These are phyloP conservation scores for Sphaerulina vaccinii DNA, from an alignment of 2,329 filamentous ascomycete species.

Conservation along the genomic window DNA sequence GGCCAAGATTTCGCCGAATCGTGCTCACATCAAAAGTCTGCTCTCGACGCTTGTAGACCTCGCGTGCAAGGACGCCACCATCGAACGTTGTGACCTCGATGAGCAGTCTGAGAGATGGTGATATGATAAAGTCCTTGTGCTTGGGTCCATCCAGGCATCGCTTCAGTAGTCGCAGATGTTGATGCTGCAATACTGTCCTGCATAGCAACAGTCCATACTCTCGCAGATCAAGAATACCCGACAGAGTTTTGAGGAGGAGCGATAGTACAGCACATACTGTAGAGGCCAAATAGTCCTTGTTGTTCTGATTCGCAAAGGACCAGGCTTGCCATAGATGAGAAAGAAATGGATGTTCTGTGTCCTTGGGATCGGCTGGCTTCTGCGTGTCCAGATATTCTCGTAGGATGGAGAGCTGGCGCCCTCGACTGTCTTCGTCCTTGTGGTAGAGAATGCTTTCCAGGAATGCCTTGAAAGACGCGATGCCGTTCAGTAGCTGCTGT, in stretches of 20 bases:
- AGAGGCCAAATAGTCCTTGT: conserved; percentile 78
- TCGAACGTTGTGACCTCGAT: conserved; percentile 84
- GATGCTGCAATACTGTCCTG: conserved; percentile 75
- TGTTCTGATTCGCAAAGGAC: conserved; percentile 76
- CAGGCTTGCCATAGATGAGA: conserved; percentile 82
- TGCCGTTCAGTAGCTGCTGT: conserved; percentile 62
- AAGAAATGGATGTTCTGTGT: conserved; percentile 65
- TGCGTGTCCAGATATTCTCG: conserved; percentile 67
- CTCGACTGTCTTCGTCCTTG: conserved; percentile 51
- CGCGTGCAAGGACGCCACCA: conserved; percentile 74
- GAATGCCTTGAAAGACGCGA: conserved; percentile 68
- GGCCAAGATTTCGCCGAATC: conserved; percentile 74
- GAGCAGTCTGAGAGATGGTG: conserved; percentile 79
- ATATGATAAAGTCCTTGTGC: conserved; percentile 82
- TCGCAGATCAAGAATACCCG: conserved; percentile 69
- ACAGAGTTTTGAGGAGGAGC: conserved; percentile 75
- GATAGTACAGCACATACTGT: conserved; percentile 78
- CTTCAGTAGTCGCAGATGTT: conserved; percentile 76
- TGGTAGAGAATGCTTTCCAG: conserved; percentile 63
- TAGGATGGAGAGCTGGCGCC: conserved; percentile 58
- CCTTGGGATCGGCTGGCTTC: conserved; percentile 49
- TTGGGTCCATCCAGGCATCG: conserved; percentile 77
- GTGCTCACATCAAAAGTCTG: conserved; percentile 70
- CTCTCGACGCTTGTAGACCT: conserved; percentile 70
- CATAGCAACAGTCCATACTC: conserved; percentile 75